These are phyloP conservation scores for Claviceps capensis DNA, from an alignment of 2,329 filamentous ascomycete genomes.

Conservation along the genomic window DNA sequence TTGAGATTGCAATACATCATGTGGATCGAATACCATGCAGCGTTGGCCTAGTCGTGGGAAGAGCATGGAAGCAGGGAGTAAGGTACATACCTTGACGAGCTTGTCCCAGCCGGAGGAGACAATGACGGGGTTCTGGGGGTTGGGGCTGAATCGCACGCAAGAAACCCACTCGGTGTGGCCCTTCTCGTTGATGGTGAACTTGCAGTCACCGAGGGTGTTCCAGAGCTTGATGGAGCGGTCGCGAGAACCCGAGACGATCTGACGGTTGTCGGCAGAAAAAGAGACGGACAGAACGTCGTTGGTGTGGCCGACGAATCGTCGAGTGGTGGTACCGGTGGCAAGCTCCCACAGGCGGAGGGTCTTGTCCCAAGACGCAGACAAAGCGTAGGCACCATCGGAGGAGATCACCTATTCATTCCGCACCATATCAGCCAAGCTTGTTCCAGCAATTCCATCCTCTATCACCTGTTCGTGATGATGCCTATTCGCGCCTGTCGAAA, in stretches of 20 bases:
- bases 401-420: constrained; percentile 67
- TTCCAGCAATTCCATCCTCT: constrained; percentile 1
- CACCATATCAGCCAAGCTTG: constrained; percentile 11
- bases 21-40: constrained; percentile 16
- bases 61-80: neutral
- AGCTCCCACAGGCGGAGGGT: constrained; percentile 99
- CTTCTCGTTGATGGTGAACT: constrained; percentile 99
- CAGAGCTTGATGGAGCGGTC: constrained; percentile 99
- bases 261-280: constrained; percentile 99
- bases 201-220: constrained; percentile 99
- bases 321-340: constrained; percentile 89
- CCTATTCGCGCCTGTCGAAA: neutral
- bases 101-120: constrained; percentile 99
- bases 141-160: constrained; percentile 98
- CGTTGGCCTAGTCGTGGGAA: neutral
- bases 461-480: neutral
- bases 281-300: constrained; percentile 99
- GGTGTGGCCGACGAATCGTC: constrained; percentile 97
- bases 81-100: constrained; percentile 83
- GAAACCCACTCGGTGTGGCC: constrained; percentile 99
- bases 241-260: constrained; percentile 97
- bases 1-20: constrained; percentile 89
- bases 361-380: constrained; percentile 99
- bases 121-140: constrained; percentile 99
- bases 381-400: constrained; percentile 96